phyloP scores from a whole-genome alignment of 257 asterid genomes.

The Nicotiana otophora region DNA sequence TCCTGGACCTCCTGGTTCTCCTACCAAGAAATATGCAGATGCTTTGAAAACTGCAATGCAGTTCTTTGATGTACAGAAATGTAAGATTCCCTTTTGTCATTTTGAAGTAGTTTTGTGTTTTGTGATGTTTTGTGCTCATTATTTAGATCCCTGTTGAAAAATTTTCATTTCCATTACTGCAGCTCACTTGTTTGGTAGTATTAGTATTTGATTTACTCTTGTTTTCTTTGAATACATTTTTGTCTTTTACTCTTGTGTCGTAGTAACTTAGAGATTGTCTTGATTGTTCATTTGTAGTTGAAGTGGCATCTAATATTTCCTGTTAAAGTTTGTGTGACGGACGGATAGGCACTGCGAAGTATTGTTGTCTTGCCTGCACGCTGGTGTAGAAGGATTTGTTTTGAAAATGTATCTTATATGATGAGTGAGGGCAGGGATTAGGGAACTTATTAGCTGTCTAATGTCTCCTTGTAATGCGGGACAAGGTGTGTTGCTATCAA shows the following conservation, averaged over 20 bases:
- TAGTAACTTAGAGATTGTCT: too few relatives aligned
- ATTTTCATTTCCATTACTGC: background rate
- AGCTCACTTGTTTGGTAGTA: background rate
- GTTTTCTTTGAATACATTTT: background rate
- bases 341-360: background rate
- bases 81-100: slow-evolving; percentile 25
- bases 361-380: background rate
- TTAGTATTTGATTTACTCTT: background rate
- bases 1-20: slow-evolving; percentile 59
- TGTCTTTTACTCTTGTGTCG: background rate
- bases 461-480: background rate
- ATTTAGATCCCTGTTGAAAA: background rate
- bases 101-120: background rate
- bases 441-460: background rate
- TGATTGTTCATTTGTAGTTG: background rate
- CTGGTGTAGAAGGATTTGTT: background rate
- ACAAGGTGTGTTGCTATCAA: background rate
- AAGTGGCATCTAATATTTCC: background rate
- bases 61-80: slow-evolving; percentile 79
- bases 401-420: background rate
- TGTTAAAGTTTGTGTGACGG: background rate
- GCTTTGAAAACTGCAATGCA: slow-evolving; percentile 71
- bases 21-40: slow-evolving; percentile 49
- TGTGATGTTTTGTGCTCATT: background rate
- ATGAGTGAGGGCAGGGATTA: background rate